A percentile compares a stretch with the other conserved stretches of the same genome.
These are phyloP conservation scores for Isoetes taiwanensis DNA, from an alignment of 75 land plant genomes.

Conservation along the genomic window DNA sequence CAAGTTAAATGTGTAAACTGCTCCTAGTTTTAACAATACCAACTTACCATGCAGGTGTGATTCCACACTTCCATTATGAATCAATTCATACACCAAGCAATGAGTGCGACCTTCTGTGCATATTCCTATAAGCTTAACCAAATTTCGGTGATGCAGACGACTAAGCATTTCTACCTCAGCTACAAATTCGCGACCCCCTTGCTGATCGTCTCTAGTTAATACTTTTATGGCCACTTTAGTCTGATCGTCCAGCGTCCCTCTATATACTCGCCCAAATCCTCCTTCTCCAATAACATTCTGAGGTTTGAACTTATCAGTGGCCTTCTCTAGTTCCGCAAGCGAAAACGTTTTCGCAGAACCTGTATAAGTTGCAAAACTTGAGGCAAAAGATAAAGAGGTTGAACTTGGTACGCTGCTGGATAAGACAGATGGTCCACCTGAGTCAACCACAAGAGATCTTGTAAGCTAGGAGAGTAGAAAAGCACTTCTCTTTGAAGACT, in stretches of 20 bases:
- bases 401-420: too few relatives aligned
- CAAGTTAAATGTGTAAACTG: background rate
- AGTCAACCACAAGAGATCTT: too few relatives aligned
- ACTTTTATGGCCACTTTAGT: slow-evolving; percentile 77
- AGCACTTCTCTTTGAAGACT: too few relatives aligned
- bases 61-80: slow-evolving; percentile 90
- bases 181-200: slow-evolving; percentile 78
- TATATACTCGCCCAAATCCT: slow-evolving; percentile 90
- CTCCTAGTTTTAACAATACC: background rate
- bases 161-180: slow-evolving; percentile 94
- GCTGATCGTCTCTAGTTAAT: slow-evolving; percentile 52
- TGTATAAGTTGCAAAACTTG: slow-evolving; percentile 34
- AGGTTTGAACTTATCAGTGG: slow-evolving; percentile 62
- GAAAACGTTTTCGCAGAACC: slow-evolving; percentile 67
- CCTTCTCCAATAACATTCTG: slow-evolving; percentile 71
- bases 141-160: slow-evolving; percentile 84
- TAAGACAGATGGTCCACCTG: too few relatives aligned
- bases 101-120: slow-evolving; percentile 66
- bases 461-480: too few relatives aligned
- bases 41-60: slow-evolving; percentile 91
- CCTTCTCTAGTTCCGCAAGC: slow-evolving; percentile 59
- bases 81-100: slow-evolving; percentile 84
- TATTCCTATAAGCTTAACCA: slow-evolving; percentile 83
- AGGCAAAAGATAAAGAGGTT: slow-evolving; percentile 7
- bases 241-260: slow-evolving; percentile 62